Evolutionary conservation across 179 eudicot genomes (phyloP), one percentile per base, ranked within the genome.

Genomic region (Kewa caespitosa): DNA sequence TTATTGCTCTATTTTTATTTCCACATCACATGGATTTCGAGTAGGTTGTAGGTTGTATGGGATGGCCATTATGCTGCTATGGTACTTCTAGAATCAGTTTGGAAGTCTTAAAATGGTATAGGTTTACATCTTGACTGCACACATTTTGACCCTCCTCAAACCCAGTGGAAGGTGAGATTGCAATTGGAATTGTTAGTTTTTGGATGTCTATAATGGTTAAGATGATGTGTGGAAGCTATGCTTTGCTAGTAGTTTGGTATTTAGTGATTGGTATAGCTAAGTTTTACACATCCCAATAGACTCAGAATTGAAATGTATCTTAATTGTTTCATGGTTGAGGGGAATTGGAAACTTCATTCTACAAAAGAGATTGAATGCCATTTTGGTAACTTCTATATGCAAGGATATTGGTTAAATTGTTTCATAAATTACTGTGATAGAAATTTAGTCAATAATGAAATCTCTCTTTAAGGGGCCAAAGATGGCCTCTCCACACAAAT

Each of bases 21-120:
- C 39, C 36, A 48, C 28, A 46, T 28, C 9, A 1, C 13, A 4
- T 30, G 43, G n/a, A n/a, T 23, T 43, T n/a, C 15, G 48, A 41
- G 30, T 43, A 28, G 15, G 33, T 54, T 54, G 17, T 57, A 36
- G 28, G 41, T 67, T 41, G 39, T 32, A 38, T 61, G 34, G 69
- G 70, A 46, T 61, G 27, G 43, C 48, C 36, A 69, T 41, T 69
- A 18, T 42, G 61, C 42, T 46, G 74, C 13, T 66, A 68, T 32
- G 57, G 76, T 61, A 6, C 23, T 42, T n/a, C 43, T 42, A 74
- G 60, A 7, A 52, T 52, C n/a, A 52, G 59, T 6, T 52, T 12
- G 59, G 25, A 52, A n/a, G 27, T 13, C 23, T 13, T 6, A 54
- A n/a, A n/a, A n/a, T n/a, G n/a, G n/a, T n/a, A n/a, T n/a, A n/a